Conservation (phyloP, 2,329 filamentous ascomycete species). For the Talaromyces sp. region DNA sequence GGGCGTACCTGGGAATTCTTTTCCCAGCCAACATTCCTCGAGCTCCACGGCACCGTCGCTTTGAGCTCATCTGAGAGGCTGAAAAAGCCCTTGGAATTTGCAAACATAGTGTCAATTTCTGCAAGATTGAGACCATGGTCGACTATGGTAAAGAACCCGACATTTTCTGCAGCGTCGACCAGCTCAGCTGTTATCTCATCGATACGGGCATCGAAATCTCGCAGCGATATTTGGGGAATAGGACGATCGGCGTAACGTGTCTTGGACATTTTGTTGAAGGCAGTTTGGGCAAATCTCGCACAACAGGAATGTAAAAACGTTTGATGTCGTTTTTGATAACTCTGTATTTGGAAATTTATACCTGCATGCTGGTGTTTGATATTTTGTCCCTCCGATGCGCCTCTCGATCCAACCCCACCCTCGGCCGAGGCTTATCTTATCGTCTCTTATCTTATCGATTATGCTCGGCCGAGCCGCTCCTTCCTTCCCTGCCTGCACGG, state of each 20-base stretch:
- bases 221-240: constrained; percentile 52
- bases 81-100: constrained; percentile 51
- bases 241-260: constrained; percentile 39
- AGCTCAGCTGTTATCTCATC: constrained; percentile 51
- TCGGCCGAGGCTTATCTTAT: constrained; percentile 6
- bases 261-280: constrained; percentile 16
- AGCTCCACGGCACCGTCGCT: constrained; percentile 50
- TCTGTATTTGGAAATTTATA: too few relatives aligned
- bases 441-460: neutral
- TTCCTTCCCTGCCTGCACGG: neutral
- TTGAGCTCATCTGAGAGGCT: constrained; percentile 48
- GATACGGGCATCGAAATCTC: constrained; percentile 49
- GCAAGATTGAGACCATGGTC: constrained; percentile 50
- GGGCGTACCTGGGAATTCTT: constrained; percentile 55
- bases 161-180: constrained; percentile 51
- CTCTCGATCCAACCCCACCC: neutral
- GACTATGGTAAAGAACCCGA: constrained; percentile 56
- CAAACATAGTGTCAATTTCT: constrained; percentile 51
- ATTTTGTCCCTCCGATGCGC: too few relatives aligned
- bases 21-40: constrained; percentile 58
- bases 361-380: too few relatives aligned
- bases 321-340: too few relatives aligned
- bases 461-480: neutral
- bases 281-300: too few relatives aligned
- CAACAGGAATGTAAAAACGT: too few relatives aligned